Base-by-base conservation (phyloP, 768 basidiomycete species). In the Rhizopogon vinicolor region DNA sequence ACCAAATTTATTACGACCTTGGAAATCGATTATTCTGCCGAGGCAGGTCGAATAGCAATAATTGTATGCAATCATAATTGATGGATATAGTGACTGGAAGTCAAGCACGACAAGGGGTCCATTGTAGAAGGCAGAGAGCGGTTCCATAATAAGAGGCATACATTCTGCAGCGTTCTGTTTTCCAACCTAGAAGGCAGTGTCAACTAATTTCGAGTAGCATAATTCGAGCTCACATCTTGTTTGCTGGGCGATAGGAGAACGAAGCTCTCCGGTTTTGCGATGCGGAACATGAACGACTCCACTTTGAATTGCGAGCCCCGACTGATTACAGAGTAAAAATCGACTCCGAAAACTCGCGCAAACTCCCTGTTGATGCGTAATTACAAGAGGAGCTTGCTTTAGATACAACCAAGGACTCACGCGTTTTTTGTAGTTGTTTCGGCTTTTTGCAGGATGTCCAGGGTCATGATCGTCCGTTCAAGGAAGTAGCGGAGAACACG, bases 231-330 rank as follows among this genome's bases (percentile, higher is more conserved):
- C 82, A 94, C 95, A 68, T 97, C 89, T 53, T 79, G 75, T 68
- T 85, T 89, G 59, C 87, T 95, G 0, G 97, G 97, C 0, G 96
- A 98, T 12, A 96, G 74, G 5, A 99, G 74, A 19, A 98, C 82
- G 60, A 94, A 94, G 60, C 81, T 90, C 68, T 98, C 97, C 0
- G 97, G 94, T 69, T 98, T 98, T 16, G 91, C 91, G 46, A 98
- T 93, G 18, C 95, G 86, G 69, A 97, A 95, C 88, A 99, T 88
- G 74, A 99, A 96, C 0, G 94, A 94, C 73, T 99, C 97, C 28
- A 98, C 97, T 72, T 98, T 99, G 78, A 93, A 98, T 64, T 99
- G 97, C 1, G 94, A 97, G 0, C 97, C 97, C 33, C 97, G 84
- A 57, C 84, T 93, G 59, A 97, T 82, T 33, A 98, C 95, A 3